These are phyloP conservation scores for Gardenia jasminoides DNA, from an alignment of 257 asterid genomes.

Conservation along the genomic window DNA sequence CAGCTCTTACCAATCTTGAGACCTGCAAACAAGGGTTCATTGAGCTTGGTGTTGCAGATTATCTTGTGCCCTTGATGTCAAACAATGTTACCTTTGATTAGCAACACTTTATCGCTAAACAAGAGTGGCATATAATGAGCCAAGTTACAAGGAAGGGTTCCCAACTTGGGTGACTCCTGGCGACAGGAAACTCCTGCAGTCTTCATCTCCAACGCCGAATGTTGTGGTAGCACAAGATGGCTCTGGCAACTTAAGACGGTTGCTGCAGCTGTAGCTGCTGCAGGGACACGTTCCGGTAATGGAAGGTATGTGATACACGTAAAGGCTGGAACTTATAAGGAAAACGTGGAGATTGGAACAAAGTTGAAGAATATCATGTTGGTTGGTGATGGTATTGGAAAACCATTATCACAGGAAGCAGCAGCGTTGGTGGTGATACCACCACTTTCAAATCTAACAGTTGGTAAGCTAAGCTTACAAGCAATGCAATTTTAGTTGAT, in stretches of 20 bases:
- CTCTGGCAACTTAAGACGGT: constrained; percentile 60
- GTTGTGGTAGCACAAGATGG: constrained; percentile 56
- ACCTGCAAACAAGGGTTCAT: constrained; percentile 43
- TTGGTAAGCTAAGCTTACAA: constrained; percentile 45
- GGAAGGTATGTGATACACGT: constrained; percentile 67
- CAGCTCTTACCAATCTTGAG: constrained; percentile 15
- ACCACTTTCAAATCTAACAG: constrained; percentile 77
- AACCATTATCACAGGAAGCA: constrained; percentile 85
- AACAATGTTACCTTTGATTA: constrained; percentile 59
- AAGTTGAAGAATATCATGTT: constrained; percentile 60
- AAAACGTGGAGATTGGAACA: constrained; percentile 59
- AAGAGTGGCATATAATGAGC: constrained; percentile 21
- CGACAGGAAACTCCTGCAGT: constrained; percentile 61
- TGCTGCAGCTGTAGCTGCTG: constrained; percentile 49
- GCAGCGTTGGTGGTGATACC: constrained; percentile 68
- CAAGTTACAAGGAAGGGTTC: constrained; percentile 37
- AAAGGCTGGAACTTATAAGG: constrained; percentile 65
- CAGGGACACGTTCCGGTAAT: constrained; percentile 38
- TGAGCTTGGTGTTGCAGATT: constrained; percentile 48
- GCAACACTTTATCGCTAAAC: constrained; percentile 62
- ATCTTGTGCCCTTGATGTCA: constrained; percentile 42
- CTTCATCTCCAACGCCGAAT: constrained; percentile 32
- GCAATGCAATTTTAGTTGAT: not conserved
- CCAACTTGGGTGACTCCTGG: constrained; percentile 66
- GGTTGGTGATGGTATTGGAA: constrained; percentile 86